Evolutionary conservation across 2,329 filamentous ascomycete species (phyloP).

Genomic region (Pseudopithomyces chartarum): DNA sequence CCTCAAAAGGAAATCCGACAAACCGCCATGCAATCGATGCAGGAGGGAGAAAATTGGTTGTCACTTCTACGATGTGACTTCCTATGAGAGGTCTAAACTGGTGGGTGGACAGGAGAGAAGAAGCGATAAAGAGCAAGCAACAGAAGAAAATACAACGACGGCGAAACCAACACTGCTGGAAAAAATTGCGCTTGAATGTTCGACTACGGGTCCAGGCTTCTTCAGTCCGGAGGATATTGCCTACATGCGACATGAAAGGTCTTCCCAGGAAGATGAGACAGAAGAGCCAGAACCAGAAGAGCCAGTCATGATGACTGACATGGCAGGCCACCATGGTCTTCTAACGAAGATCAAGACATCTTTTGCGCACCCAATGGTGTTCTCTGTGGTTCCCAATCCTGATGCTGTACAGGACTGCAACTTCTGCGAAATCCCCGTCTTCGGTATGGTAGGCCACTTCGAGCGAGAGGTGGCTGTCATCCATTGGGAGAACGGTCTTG

Average conservation of each 20-base stretch:
- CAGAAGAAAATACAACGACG: background rate
- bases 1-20: slow-evolving; percentile 30
- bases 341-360: slow-evolving; percentile 43
- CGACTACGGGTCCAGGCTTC: background rate
- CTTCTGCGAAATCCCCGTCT: slow-evolving; percentile 49
- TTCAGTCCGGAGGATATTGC: slow-evolving; percentile 6
- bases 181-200: slow-evolving; percentile 5
- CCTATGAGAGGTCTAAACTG: background rate
- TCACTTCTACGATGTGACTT: slow-evolving; percentile 26
- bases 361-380: slow-evolving; percentile 49
- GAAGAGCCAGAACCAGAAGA: slow-evolving; percentile 19
- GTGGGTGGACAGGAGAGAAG: slow-evolving; percentile 12
- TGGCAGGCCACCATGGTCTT: slow-evolving; percentile 27
- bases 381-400: slow-evolving; percentile 17
- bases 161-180: background rate
- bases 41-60: slow-evolving; percentile 31
- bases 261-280: background rate
- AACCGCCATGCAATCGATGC: slow-evolving; percentile 42
- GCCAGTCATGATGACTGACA: slow-evolving; percentile 32
- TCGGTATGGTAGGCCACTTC: slow-evolving; percentile 48
- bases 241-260: background rate
- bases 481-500: slow-evolving; percentile 39
- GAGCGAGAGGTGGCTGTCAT: slow-evolving; percentile 42
- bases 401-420: slow-evolving; percentile 36
- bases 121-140: slow-evolving; percentile 9